Evolutionary conservation across 73 alveolate genomes (phyloP), one percentile per base, ranked within the genome.

Genomic region (Paramecium pentaurelia): DNA sequence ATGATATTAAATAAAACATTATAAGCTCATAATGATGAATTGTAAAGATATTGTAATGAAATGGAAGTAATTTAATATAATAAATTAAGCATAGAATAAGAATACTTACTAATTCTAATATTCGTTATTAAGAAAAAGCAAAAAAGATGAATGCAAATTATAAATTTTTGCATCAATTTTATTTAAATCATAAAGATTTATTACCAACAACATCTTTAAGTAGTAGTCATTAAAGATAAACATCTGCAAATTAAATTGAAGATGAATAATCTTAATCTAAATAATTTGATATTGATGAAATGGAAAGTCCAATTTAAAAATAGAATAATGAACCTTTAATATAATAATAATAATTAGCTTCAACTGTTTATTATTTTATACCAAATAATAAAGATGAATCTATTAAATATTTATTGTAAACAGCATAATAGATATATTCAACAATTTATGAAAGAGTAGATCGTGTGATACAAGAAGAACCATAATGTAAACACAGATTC

Each of bases 381-480:
- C 91, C 91, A 18, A 45, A 28, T 47, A 80, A 80, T 22, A 28
- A 28, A 20, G 44, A 34, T 44, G 91, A 80, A 14, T 80, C 91
- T 4, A 32, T 40, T 1, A 80, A 47, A 49, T 80, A 14, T 44
- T 22, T 80, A 42, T 80, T 80, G 27, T 18, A 80, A 14, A 80
- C 58, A 1, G 91, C 91, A 8, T 80, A 80, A 80, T 80, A 80
- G 30, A 80, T 80, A 28, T 80, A 80, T 80, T 27, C 77, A 40
- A 42, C 71, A 32, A 80, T 80, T 22, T 11, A 80, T 10, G 91
- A 80, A 47, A 80, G 34, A 80, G 49, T 80, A 16, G 22, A 80
- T 27, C 34, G 60, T n/a, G 58, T 80, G 20, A 45, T 80, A 25
- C 22, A 80, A 42, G 77, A 80, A 25, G 45, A 47, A 22, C 77